These are phyloP conservation scores for Poa pratensis DNA, from an alignment of 176 grass and related monocot species.

Conservation along the genomic window DNA sequence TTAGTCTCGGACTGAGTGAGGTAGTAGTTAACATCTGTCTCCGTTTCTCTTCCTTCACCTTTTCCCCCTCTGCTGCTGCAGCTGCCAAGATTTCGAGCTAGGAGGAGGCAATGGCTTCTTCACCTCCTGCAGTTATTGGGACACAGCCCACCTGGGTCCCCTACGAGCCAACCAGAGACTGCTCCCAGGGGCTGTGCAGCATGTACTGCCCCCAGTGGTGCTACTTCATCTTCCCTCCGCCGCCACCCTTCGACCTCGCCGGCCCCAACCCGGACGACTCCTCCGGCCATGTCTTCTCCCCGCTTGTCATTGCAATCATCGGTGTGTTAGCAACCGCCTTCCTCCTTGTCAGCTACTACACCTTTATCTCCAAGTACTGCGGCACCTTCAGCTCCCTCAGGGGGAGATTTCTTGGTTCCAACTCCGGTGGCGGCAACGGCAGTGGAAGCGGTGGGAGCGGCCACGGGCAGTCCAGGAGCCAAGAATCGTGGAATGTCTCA, in stretches of 20 bases:
- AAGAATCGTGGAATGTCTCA: slow-evolving; percentile 56
- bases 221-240: slow-evolving; percentile 88
- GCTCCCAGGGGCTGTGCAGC: slow-evolving; percentile 90
- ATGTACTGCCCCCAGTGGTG: slow-evolving; percentile 97
- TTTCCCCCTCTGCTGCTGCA: not conserved
- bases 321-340: slow-evolving; percentile 85
- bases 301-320: slow-evolving; percentile 89
- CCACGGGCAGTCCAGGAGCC: slow-evolving; percentile 48
- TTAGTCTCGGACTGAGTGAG: not conserved
- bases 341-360: slow-evolving; percentile 87
- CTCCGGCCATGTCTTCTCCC: slow-evolving; percentile 69
- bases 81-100: slow-evolving; percentile 13
- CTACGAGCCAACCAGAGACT: slow-evolving; percentile 77
- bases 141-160: slow-evolving; percentile 75
- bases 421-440: not conserved
- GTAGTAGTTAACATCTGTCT: slow-evolving; percentile 18
- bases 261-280: slow-evolving; percentile 47
- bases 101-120: slow-evolving; percentile 54
- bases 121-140: slow-evolving; percentile 22
- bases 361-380: slow-evolving; percentile 82
- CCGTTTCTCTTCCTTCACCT: not conserved
- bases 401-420: slow-evolving; percentile 32
- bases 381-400: slow-evolving; percentile 52
- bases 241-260: slow-evolving; percentile 61
- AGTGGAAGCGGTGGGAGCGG: not conserved